Evolutionary conservation across 1,284 basidiomycete species (phyloP), one percentile per base, ranked within the genome.

Genomic region (Fomes fomentarius): DNA sequence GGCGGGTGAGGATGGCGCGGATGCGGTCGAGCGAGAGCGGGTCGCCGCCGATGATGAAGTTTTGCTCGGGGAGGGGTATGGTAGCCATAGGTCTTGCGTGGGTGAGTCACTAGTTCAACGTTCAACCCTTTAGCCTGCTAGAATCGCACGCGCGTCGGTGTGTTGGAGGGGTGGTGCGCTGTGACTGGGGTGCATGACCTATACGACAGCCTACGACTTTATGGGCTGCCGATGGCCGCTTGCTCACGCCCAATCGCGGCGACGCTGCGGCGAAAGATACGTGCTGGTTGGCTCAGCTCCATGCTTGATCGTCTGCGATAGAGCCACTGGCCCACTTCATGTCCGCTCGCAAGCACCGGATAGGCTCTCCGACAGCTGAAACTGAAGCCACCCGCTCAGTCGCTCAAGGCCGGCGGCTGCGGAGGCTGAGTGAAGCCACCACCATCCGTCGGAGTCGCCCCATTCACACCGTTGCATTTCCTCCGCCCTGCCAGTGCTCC

Each of bases 21-120:
- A 99, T 98, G 53, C 85, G 81, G 52, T 94, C 89, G 24, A 97
- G 77, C 22, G 87, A 91, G 22, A 98, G 82, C 9, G 95, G 90
- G 66, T 94, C 86, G 38, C 82, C 80, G 28, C 78, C 79, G 55
- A 83, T 75, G 68, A 86, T 85, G 62, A 87, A 90, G 68, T 92
- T 93, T 53, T 61, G 61, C 33, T 59, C 53, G 34, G 61, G 56
- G 39, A 85, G 84, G 60, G 84, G 79, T 81, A 88, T 87, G 50
- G 56, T 70, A 52, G 63, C 52, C 66, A 68, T 68, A 15, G 42
- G n/a, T 26, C 24, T 34, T 51, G 19, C 28, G 47, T 11, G 38
- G 31, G 39, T 41, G 35, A 30, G 30, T 37, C 22, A 14, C 21
- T 46, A 11, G 11, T 28, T n/a, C n/a, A n/a, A n/a, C n/a, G n/a